Base-by-base conservation (phyloP, 2,329 filamentous ascomycete genomes). In the Ophiostoma himal-ulmi region DNA sequence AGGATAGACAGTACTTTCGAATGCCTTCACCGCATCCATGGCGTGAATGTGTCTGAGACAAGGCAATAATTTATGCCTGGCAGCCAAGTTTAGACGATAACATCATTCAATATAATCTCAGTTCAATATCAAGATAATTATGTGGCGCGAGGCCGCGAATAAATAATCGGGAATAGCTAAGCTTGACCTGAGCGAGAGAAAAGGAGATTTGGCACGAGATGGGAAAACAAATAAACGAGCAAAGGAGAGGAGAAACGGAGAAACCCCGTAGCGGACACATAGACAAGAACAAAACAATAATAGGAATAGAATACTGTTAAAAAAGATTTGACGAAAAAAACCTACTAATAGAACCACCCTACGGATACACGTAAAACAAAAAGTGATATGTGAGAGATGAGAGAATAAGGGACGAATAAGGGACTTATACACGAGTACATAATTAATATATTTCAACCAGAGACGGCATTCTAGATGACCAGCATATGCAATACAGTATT, bases 401-500 rank as follows among this genome's bases (percentile, higher is more conserved):
- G 8, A 26, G 10, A 13, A 57, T 26, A 57, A 22, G n/a, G 52
- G 22, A 26, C n/a, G 22, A 57, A 14, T 11, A 26, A 57, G 10
- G n/a, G 2, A 5, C 22, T 26, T 30, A 57, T 22, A 57, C 14
- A 48, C 14, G 10, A 57, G 52, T n/a, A 57, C 11, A 54, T 1
- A 26, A 26, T 8, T 26, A n/a, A 37, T 5, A 64, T 10, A 37
- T 7, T n/a, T 37, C 60, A 36, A n/a, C 34, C 17, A 64, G 34
- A 34, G n/a, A 30, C 11, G 22, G n/a, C 52, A 26, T 11, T 57
- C n/a, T 57, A 57, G 10, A 26, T 54, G 48, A 54, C 48, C n/a
- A 54, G n/a, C n/a, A 57, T 54, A 57, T 26, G 52, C 52, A 8
- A 57, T 57, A 26, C 22, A 64, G 36, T 65, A 62, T 62, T 34